Evolutionary conservation across 768 basidiomycete genomes (phyloP), one percentile per base, ranked within the genome.

Genomic region (Pisolithus sp.): DNA sequence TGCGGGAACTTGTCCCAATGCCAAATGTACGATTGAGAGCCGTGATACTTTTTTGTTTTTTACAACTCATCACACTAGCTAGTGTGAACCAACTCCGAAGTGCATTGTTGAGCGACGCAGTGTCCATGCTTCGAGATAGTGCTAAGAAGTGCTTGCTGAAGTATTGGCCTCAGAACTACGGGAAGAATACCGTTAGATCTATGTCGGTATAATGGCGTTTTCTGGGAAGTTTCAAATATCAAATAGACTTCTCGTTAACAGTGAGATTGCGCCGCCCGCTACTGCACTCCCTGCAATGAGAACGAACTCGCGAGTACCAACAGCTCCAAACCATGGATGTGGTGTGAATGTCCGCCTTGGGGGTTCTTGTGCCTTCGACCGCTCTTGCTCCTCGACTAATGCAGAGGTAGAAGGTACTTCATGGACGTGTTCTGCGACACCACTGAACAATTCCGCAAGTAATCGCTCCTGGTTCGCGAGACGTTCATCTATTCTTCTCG

Each of bases 401-500:
- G 54, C 26, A 13, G 44, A 6, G 0, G 30, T 34, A 24, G 37
- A 12, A 8, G 28, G 26, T 15, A 13, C 48, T 50, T 58, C 64
- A 21, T 49, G 57, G 44, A 56, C 41, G 39, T 58, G 56, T 40
- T 24, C 28, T 42, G 60, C 51, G 10, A 53, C 26, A 23, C 55
- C 57, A 8, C 56, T 46, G 53, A 65, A 56, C 41, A 75, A 50
- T 53, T 66, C 56, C 9, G 63, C 51, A 10, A 76, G 53, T 23
- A 68, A 7, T 45, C 56, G 57, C 38, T 72, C 73, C 57, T 86
- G 84, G 48, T 69, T 69, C 24, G 70, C 72, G 51, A 87, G 66
- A 53, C 76, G 73, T 41, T 70, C 63, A 10, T 72, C 69, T 50
- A 89, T 70, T 51, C 73, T 72, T 40, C 62, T 57, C 68, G 80